Conservation (phyloP, 768 basidiomycete genomes). For the Tylopilus felleus region DNA sequence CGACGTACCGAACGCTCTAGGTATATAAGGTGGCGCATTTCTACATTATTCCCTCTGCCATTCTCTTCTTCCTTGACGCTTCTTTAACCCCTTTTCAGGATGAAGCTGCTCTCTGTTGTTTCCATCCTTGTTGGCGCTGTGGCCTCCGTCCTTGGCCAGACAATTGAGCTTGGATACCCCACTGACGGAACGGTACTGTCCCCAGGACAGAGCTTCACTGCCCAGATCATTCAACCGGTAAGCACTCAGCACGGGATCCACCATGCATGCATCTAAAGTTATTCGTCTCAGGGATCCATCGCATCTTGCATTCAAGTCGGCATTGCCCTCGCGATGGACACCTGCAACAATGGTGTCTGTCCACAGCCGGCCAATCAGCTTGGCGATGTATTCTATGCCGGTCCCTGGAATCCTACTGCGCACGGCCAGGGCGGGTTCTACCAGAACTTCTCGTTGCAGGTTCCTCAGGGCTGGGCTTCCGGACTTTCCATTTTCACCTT, state of each 20-base stretch:
- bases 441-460: slow-evolving; percentile 28
- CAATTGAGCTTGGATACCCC: slow-evolving; percentile 26
- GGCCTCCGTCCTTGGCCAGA: slow-evolving; percentile 22
- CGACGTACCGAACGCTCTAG: background rate
- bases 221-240: slow-evolving; percentile 24
- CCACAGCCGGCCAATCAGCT: slow-evolving; percentile 20
- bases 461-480: background rate
- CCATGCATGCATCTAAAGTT: background rate
- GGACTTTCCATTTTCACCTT: slow-evolving; percentile 31
- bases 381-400: slow-evolving; percentile 28
- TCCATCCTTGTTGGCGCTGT: background rate
- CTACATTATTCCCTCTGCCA: background rate
- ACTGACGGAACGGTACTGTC: slow-evolving; percentile 15
- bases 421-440: slow-evolving; percentile 22
- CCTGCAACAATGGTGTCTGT: slow-evolving; percentile 21
- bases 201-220: slow-evolving; percentile 17
- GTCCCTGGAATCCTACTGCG: slow-evolving; percentile 24
- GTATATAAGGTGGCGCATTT: slow-evolving; percentile 3
- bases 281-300: slow-evolving; percentile 14
- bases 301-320: slow-evolving; percentile 26
- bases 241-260: background rate
- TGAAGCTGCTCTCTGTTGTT: slow-evolving; percentile 16
- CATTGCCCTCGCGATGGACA: slow-evolving; percentile 26
- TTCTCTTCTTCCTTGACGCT: background rate
- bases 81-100: background rate